Conservation (phyloP, 257 asterid genomes). For the Solanum rostratum region DNA sequence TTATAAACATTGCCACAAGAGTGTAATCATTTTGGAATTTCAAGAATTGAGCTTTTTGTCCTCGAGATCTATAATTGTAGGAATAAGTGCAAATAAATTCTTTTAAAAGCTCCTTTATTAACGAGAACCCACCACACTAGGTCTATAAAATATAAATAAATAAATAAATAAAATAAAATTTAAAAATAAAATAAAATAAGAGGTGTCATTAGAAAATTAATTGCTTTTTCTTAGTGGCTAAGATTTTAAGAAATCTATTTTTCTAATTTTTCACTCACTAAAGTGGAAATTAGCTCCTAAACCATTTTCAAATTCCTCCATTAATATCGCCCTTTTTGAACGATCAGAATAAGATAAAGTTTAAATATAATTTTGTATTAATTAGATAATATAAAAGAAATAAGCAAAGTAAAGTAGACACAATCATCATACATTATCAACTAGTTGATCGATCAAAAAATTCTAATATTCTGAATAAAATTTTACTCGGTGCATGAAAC, state of each 20-base stretch:
- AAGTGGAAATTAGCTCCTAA: not conserved
- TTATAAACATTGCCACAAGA: not conserved
- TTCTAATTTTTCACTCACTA: not conserved
- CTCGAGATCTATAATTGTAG: slow-evolving; percentile 1
- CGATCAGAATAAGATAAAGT: too few species aligned
- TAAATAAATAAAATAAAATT: not conserved
- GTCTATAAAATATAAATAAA: not conserved
- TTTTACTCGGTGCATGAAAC: not conserved
- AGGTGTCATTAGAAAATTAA: not conserved
- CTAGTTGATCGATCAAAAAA: too few species aligned
- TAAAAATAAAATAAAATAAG: not conserved
- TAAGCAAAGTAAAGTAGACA: not conserved
- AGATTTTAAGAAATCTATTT: not conserved
- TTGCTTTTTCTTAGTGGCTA: not conserved
- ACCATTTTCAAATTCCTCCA: not conserved
- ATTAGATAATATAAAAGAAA: too few species aligned
- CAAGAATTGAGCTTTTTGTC: not conserved
- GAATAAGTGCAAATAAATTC: not conserved
- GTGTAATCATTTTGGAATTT: not conserved
- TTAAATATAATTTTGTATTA: too few species aligned
- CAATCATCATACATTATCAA: not conserved
- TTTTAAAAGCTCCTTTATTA: not conserved
- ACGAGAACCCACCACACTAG: not conserved
- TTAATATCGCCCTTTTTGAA: too few species aligned
- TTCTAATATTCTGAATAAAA: too few species aligned